phyloP scores from a whole-genome alignment of 176 grass and related monocot genomes.

The Oryza longistaminata region DNA sequence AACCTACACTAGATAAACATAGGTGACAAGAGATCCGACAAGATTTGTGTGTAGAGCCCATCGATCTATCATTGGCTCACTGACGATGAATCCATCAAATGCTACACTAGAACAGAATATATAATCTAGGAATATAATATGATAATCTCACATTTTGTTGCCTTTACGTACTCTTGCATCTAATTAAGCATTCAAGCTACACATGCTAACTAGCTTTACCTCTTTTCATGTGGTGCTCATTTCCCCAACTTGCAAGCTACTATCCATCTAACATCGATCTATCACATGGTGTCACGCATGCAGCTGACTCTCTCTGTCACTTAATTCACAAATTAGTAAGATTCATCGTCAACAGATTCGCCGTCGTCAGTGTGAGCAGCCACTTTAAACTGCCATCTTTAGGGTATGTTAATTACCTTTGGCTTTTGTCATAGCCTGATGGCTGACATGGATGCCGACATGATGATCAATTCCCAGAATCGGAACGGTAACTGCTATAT shows the following conservation, averaged over 20 bases:
- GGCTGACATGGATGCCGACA: not conserved
- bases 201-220: not conserved
- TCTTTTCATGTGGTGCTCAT: not conserved
- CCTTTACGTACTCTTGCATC: not conserved
- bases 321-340: not conserved
- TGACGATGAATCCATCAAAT: not conserved
- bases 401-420: not conserved
- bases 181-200: not conserved
- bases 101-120: not conserved
- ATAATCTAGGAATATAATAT: not conserved
- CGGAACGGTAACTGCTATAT: too few species aligned
- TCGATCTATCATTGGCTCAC: not conserved
- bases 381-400: not conserved
- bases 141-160: not conserved
- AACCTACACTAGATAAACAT: not conserved
- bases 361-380: not conserved
- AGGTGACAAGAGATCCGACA: not conserved
- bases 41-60: not conserved
- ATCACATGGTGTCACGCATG: not conserved
- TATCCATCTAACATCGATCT: not conserved
- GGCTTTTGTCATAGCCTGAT: too few species aligned
- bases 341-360: not conserved
- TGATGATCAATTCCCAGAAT: not conserved
- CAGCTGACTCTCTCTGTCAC: not conserved
- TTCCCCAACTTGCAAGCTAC: not conserved